phyloP scores from a whole-genome alignment of 2,329 filamentous ascomycete genomes.

The Colletotrichum phormii region DNA sequence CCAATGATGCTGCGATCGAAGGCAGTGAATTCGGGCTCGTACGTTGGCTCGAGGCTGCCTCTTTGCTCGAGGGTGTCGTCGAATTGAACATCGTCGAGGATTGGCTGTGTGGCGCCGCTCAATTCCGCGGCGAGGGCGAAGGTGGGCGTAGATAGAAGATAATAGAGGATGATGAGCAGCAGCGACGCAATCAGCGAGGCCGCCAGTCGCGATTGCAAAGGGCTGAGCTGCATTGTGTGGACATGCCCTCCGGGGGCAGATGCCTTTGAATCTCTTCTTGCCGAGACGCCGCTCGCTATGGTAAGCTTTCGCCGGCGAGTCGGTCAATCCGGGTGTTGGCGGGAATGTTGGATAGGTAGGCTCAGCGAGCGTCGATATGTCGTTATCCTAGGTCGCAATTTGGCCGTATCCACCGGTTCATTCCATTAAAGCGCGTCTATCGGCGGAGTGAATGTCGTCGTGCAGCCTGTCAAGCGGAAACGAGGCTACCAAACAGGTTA shows the following conservation, averaged over 20 bases:
- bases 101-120: constrained; percentile 39
- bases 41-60: constrained; percentile 46
- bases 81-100: constrained; percentile 39
- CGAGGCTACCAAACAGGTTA: constrained; percentile 10
- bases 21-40: constrained; percentile 70
- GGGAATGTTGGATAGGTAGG: constrained; percentile 16
- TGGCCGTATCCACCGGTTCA: constrained; percentile 22
- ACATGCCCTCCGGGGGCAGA: constrained; percentile 56
- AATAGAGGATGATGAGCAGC: constrained; percentile 69
- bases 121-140: constrained; percentile 73
- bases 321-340: background rate
- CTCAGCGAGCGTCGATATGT: constrained; percentile 5
- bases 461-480: constrained; percentile 16
- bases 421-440: constrained; percentile 20
- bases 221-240: constrained; percentile 69
- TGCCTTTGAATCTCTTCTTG: constrained; percentile 9
- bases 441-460: constrained; percentile 3
- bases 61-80: constrained; percentile 37
- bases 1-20: constrained; percentile 74
- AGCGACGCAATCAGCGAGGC: constrained; percentile 73
- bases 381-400: constrained; percentile 16
- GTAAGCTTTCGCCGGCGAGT: background rate
- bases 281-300: constrained; percentile 4
- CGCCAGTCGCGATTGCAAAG: constrained; percentile 78
- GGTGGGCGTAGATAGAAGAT: constrained; percentile 68